Evolutionary conservation across 345 rosid species (phyloP).

Genomic region (Nasturtium officinale): DNA sequence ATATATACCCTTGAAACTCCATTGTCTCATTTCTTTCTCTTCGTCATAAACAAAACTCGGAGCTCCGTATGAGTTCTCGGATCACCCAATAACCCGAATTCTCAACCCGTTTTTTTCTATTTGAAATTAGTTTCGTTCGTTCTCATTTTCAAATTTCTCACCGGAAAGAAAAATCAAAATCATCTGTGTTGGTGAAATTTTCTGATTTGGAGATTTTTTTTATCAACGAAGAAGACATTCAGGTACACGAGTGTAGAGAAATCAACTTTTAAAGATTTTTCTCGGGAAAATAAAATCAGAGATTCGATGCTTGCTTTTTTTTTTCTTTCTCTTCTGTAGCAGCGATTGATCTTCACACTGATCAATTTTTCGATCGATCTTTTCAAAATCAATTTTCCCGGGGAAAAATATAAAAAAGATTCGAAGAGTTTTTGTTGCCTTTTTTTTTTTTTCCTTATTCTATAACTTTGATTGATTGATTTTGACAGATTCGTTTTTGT

Average conservation of each 20-base stretch:
- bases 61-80: slow-evolving; percentile 41
- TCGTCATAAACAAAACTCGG: slow-evolving; percentile 32
- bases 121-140: not conserved
- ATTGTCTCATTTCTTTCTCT: slow-evolving; percentile 37
- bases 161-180: not conserved
- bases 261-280: not conserved
- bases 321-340: slow-evolving; percentile 17
- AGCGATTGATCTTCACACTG: slow-evolving; percentile 19
- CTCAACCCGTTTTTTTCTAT: not conserved
- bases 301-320: slow-evolving; percentile 19
- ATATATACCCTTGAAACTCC: slow-evolving; percentile 45
- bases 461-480: slow-evolving; percentile 43
- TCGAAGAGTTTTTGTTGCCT: slow-evolving; percentile 12
- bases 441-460: not conserved
- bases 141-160: slow-evolving; percentile 1
- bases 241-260: slow-evolving; percentile 26
- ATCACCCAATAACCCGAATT: slow-evolving; percentile 39
- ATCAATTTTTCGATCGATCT: slow-evolving; percentile 31
- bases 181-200: not conserved
- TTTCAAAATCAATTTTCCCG: slow-evolving; percentile 28
- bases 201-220: not conserved
- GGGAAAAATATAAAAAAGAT: not conserved
- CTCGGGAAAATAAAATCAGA: slow-evolving; percentile 16
- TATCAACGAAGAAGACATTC: slow-evolving; percentile 9
- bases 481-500: slow-evolving; percentile 29